Evolutionary conservation across 2,329 filamentous ascomycete species (phyloP).

Genomic region (Dendrostoma leiphaemia): DNA sequence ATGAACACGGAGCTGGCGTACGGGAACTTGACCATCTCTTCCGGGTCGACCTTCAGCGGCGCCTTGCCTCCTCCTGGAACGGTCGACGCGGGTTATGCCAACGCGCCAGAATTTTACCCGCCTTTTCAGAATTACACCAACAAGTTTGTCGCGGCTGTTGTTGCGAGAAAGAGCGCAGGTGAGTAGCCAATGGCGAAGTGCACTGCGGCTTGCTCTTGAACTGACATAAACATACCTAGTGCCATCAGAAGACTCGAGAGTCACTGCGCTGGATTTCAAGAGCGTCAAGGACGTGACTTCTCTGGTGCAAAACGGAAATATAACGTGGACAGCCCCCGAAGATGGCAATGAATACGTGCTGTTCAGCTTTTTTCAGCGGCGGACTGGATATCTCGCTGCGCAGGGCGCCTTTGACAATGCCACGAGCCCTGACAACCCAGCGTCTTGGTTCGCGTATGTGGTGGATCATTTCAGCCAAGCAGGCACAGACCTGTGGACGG

Average conservation of each 20-base stretch:
- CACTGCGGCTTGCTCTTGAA: not conserved
- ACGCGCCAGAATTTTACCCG: constrained; percentile 1
- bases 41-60: constrained; percentile 8
- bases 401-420: constrained; percentile 11
- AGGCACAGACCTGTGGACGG: constrained; percentile 5
- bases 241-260: not conserved
- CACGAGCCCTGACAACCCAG: constrained; percentile 7
- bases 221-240: not conserved
- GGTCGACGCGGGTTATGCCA: constrained; percentile 2
- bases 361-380: constrained; percentile 4
- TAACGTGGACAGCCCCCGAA: constrained; percentile 1
- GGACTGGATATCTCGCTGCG: constrained; percentile 7
- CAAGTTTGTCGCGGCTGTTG: constrained; percentile 8
- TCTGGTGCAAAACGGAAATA: not conserved
- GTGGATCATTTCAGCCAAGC: constrained; percentile 11
- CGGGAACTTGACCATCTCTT: constrained; percentile 2
- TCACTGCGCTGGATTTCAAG: constrained; percentile 2
- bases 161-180: not conserved
- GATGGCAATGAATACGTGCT: constrained; percentile 3
- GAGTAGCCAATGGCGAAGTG: not conserved
- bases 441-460: constrained; percentile 9
- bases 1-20: constrained; percentile 10
- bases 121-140: constrained; percentile 7
- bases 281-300: constrained; percentile 4
- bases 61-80: not conserved